Evolutionary conservation across 345 rosid genomes (phyloP).

Genomic region (Angophora floribunda): DNA sequence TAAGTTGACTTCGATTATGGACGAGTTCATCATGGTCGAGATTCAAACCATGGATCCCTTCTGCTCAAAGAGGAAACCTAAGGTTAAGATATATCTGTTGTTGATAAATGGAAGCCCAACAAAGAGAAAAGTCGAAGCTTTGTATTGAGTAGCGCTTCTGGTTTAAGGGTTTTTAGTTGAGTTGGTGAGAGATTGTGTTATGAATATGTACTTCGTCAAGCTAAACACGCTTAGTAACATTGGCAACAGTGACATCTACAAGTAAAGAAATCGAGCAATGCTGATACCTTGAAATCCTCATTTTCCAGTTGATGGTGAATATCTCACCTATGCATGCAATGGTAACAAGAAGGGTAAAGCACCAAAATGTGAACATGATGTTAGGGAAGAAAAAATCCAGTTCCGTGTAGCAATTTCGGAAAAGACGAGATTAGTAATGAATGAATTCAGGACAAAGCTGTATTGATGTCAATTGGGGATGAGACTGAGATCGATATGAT

Average conservation of each 20-base stretch:
- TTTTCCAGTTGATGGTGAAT: too few relatives aligned
- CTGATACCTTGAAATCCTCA: not conserved
- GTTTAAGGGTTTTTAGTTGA: not conserved
- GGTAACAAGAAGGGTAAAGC: accelerated
- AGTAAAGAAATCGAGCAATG: not conserved
- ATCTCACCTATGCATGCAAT: not conserved
- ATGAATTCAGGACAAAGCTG: not conserved
- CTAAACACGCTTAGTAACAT: not conserved
- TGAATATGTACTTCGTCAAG: not conserved
- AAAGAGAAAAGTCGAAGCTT: not conserved
- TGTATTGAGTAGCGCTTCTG: not conserved
- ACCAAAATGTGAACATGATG: accelerated
- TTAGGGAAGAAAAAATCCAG: not conserved
- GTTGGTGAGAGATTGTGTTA: not conserved
- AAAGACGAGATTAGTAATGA: too few relatives aligned
- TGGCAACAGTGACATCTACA: not conserved
- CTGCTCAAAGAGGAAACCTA: not conserved
- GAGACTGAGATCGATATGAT: accelerated
- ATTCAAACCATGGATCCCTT: not conserved
- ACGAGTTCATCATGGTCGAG: not conserved
- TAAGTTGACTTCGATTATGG: too few relatives aligned
- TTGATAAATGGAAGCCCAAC: not conserved
- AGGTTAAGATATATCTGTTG: not conserved
- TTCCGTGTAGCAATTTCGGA: accelerated
- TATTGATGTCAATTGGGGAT: too few relatives aligned